These are phyloP conservation scores for Puccinia brachypodii DNA, from an alignment of 1,284 basidiomycete genomes.

Conservation along the genomic window DNA sequence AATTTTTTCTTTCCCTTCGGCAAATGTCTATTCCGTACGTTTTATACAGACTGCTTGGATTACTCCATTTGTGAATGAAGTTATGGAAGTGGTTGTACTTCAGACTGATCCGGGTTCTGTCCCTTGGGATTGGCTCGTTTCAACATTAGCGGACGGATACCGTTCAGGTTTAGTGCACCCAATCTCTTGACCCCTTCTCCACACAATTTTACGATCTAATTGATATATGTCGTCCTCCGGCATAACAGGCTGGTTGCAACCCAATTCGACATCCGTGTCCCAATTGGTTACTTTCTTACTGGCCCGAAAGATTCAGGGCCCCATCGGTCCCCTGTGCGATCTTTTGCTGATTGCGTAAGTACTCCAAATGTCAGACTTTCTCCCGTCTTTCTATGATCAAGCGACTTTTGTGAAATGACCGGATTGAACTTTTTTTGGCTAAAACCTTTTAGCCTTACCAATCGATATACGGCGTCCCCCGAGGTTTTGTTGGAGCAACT, in stretches of 20 bases:
- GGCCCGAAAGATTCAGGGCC: not conserved
- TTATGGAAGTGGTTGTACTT: conserved; percentile 21
- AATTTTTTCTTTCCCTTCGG: not conserved
- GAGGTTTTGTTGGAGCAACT: conserved; percentile 44
- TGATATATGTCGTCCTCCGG: not conserved
- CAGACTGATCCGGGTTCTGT: conserved; percentile 28
- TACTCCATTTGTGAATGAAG: conserved; percentile 37
- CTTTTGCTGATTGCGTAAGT: conserved; percentile 42
- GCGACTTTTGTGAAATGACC: not conserved
- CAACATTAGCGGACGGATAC: conserved; percentile 42
- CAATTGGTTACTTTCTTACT: conserved; percentile 27
- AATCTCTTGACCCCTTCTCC: not conserved
- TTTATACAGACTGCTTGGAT: conserved; percentile 34
- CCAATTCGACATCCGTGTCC: conserved; percentile 19
- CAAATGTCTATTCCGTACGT: not conserved
- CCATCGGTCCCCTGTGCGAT: conserved; percentile 15
- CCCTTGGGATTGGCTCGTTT: conserved; percentile 40
- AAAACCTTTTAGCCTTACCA: conserved; percentile 33
- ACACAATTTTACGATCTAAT: too few relatives aligned
- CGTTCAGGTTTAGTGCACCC: conserved; percentile 27
- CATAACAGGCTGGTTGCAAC: conserved; percentile 40
- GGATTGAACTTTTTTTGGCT: not conserved
- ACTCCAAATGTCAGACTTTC: not conserved
- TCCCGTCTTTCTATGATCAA: not conserved
- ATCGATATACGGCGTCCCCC: conserved; percentile 15